phyloP scores from a whole-genome alignment of 441 rosid genomes.

The Populus hybrid region DNA sequence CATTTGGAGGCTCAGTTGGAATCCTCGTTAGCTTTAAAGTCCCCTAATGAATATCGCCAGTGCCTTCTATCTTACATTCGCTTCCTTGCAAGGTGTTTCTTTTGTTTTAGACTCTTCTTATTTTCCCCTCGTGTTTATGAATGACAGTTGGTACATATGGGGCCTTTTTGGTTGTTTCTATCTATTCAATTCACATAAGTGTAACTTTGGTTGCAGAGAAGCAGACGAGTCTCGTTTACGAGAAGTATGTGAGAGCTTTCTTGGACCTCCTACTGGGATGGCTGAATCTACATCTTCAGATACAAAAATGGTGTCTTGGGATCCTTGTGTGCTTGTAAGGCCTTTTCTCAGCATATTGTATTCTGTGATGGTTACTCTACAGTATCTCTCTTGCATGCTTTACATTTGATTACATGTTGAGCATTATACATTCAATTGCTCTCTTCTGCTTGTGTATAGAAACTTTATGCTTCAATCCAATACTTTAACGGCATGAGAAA shows the following conservation, averaged over 20 bases:
- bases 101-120: background rate
- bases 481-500: background rate
- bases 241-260: constrained; percentile 92
- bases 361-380: background rate
- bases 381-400: background rate
- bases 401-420: background rate
- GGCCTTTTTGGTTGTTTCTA: background rate
- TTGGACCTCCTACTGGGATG: constrained; percentile 96
- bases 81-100: constrained; percentile 71
- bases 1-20: constrained; percentile 96
- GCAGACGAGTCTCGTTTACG: constrained; percentile 90
- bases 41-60: constrained; percentile 85
- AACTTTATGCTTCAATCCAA: background rate
- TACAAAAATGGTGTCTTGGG: constrained; percentile 59
- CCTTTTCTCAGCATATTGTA: background rate
- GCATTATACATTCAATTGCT: background rate
- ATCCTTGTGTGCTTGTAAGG: constrained; percentile 80
- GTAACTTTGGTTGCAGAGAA: constrained; percentile 53
- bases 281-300: constrained; percentile 50
- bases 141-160: background rate
- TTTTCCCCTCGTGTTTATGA: background rate
- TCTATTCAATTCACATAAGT: background rate
- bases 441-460: background rate
- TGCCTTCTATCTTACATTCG: constrained; percentile 90
- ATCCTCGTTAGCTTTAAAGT: constrained; percentile 78